Base-by-base conservation (phyloP, 1,284 basidiomycete species). In the Pseudozyma thailandica region DNA sequence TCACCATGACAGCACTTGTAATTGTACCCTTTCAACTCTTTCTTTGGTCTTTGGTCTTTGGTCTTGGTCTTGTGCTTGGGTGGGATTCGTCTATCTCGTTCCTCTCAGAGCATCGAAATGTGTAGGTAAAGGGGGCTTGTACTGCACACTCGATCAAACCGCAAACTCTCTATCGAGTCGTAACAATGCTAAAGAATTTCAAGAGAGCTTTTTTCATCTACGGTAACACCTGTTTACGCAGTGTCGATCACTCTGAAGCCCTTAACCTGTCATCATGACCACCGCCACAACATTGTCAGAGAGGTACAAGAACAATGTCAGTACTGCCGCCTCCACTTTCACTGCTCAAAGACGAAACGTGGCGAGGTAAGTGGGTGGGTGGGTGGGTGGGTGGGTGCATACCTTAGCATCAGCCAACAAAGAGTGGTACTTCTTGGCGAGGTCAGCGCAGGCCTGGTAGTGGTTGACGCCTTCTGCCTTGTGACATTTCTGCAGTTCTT, bases 401-500 rank as follows among this genome's bases (percentile, higher is more conserved):
- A 95, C 94, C 88, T 88, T 91, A 83, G 91, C 92, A 58, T 92
- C 90, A 83, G 87, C 86, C 69, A 98, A 85, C 89, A 96, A 90
- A 49, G 86, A 86, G 33, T 90, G 84, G 83, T 98, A 98, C 84
- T 90, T 90, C 70, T 95, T 90, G 38, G 92, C 89, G 54, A 96
- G 84, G 84, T 91, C 90, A 82, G 89, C 90, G 86, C 95, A 98
- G 79, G 89, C 92, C 84, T 80, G 74, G 69, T 83, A 81, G 60
- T 80, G 78, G 71, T 78, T 82, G 31, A 94, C 92, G 52, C 94
- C 93, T 85, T 98, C 95, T 20, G 88, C 87, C 78, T 89, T 88
- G 83, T 95, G 92, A 85, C 95, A 98, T 84, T 93, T 94, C 69
- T 90, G 88, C 56, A 98, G 88, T 84, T 96, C 92, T 69, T 93